Evolutionary conservation across 306 rosid species (phyloP).

Genomic region (Vicia villosa): DNA sequence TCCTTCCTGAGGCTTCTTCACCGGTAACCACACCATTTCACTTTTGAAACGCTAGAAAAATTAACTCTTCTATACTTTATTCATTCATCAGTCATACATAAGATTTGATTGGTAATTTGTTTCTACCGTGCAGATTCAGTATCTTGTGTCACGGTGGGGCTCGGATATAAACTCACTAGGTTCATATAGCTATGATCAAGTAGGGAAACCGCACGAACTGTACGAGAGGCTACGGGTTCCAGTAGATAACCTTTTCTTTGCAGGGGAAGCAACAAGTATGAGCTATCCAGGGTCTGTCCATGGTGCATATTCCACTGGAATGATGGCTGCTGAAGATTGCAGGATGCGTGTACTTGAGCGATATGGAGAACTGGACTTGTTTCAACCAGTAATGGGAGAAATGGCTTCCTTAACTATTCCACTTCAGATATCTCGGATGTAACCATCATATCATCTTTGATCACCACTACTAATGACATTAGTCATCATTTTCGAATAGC

Average conservation of each 20-base stretch:
- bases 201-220: slow-evolving; percentile 86
- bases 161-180: slow-evolving; percentile 78
- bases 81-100: not conserved
- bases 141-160: slow-evolving; percentile 96
- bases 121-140: slow-evolving; percentile 66
- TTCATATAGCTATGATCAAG: slow-evolving; percentile 89
- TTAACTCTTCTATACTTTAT: not conserved
- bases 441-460: slow-evolving; percentile 35
- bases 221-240: slow-evolving; percentile 93
- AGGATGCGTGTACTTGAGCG: slow-evolving; percentile 97
- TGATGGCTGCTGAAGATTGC: slow-evolving; percentile 98
- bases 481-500: not conserved
- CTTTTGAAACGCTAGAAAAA: not conserved
- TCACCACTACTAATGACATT: slow-evolving; percentile 2
- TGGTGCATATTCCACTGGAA: slow-evolving; percentile 89
- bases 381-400: slow-evolving; percentile 86
- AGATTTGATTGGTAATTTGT: not conserved
- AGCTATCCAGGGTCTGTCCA: slow-evolving; percentile 94
- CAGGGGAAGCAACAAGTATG: slow-evolving; percentile 96
- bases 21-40: slow-evolving; percentile 56
- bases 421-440: slow-evolving; percentile 83
- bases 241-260: slow-evolving; percentile 91
- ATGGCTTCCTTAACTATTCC: slow-evolving; percentile 61
- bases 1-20: slow-evolving; percentile 88
- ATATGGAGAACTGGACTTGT: slow-evolving; percentile 84